Percentiles rank a stretch among this genome's conserved stretches.
Evolutionary conservation across 2,329 filamentous ascomycete species (phyloP).

Genomic region (Elsinoe ampelina): DNA sequence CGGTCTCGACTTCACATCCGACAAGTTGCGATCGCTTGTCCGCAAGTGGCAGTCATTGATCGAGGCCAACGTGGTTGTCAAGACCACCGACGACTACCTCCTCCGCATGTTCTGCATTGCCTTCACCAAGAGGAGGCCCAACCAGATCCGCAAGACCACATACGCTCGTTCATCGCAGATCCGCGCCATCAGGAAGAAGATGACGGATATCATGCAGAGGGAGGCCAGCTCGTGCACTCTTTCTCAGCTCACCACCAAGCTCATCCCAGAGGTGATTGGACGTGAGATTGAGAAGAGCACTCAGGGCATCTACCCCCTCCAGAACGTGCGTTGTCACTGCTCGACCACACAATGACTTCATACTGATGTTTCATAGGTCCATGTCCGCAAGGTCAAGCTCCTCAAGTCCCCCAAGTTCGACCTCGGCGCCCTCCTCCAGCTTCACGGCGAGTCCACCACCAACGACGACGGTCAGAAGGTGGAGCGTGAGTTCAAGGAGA

Average conservation of each 20-base stretch:
- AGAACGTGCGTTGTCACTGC: conserved; percentile 61
- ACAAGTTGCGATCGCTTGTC: conserved; percentile 98
- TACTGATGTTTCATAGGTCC: conserved; percentile 57
- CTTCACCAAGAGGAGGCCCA: conserved; percentile 97
- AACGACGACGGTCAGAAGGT: conserved; percentile 98
- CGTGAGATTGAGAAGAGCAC: conserved; percentile 99
- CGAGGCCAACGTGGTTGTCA: conserved; percentile 99
- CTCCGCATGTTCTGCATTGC: conserved; percentile 97
- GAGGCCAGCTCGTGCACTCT: conserved; percentile 93
- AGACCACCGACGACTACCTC: conserved; percentile 99
- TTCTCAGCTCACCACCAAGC: conserved; percentile 92
- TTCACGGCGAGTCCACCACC: conserved; percentile 94
- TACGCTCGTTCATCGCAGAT: conserved; percentile 97
- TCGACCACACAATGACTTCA: background rate
- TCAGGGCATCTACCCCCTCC: conserved; percentile 98
- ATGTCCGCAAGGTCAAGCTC: conserved; percentile 99
- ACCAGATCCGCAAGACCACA: conserved; percentile 99
- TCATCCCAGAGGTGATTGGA: conserved; percentile 98
- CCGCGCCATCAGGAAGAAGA: conserved; percentile 97
- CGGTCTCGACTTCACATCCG: conserved; percentile 99
- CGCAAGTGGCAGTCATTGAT: conserved; percentile 99
- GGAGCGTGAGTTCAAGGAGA: conserved; percentile 99
- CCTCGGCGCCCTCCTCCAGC: conserved; percentile 85
- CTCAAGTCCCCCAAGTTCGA: conserved; percentile 99
- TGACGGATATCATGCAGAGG: conserved; percentile 96